phyloP scores from a whole-genome alignment of 2,329 filamentous ascomycete species.

The Fusarium bulbicola region DNA sequence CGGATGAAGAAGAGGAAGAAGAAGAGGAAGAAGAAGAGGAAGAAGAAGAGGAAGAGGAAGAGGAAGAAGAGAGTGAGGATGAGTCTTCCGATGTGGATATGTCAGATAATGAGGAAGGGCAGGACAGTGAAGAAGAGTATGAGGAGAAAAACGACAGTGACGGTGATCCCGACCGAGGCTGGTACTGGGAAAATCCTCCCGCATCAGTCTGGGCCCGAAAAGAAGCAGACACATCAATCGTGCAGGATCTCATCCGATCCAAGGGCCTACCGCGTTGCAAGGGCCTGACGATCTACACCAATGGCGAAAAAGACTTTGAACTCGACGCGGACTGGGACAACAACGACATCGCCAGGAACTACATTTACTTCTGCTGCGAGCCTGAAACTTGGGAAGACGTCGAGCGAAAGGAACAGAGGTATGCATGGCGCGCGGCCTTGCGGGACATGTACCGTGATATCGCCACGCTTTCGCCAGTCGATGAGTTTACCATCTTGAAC shows the following conservation, averaged over 20 bases:
- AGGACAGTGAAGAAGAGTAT: background rate
- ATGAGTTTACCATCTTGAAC: background rate
- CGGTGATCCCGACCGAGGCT: rapidly evolving
- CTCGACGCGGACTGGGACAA: slow-evolving; percentile 2
- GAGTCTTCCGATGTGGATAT: background rate
- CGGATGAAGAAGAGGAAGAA: background rate
- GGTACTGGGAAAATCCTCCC: background rate
- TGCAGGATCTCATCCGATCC: background rate
- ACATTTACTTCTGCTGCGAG: slow-evolving; percentile 4
- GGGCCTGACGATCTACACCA: background rate
- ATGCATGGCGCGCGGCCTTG: background rate
- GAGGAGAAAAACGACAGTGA: background rate
- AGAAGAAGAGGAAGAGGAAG: background rate
- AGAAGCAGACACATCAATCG: background rate
- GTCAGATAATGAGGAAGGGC: background rate
- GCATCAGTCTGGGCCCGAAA: slow-evolving; percentile 15
- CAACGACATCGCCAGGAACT: background rate
- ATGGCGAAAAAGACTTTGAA: background rate
- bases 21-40: background rate
- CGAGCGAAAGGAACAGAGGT: background rate
- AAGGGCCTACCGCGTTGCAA: background rate
- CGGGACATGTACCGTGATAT: slow-evolving; percentile 9
- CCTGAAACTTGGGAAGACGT: background rate
- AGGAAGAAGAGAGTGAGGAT: background rate
- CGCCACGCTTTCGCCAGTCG: background rate